These are phyloP conservation scores for Aristolochia contorta DNA, from an alignment of 164 flowering plant genomes.

Conservation along the genomic window DNA sequence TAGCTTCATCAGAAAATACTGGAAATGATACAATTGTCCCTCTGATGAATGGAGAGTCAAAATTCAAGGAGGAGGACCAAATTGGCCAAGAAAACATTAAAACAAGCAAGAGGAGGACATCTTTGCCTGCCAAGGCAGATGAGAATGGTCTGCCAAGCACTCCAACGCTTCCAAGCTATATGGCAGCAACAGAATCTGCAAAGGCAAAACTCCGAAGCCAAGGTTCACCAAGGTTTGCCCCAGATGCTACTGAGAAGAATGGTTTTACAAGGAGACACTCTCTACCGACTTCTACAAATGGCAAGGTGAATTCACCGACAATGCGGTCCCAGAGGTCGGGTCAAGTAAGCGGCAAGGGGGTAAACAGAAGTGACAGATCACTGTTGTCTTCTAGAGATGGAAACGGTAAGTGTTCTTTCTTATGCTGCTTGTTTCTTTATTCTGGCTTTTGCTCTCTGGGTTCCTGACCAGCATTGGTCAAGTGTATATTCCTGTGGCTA, in stretches of 20 bases:
- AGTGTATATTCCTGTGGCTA: too few species aligned
- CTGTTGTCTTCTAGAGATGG: conserved; percentile 49
- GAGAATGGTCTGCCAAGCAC: conserved; percentile 56
- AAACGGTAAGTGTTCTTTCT: conserved; percentile 31
- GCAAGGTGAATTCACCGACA: conserved; percentile 42
- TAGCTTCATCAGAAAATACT: conserved; percentile 25
- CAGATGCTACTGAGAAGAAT: conserved; percentile 40
- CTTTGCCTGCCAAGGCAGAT: conserved; percentile 59
- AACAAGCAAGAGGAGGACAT: conserved; percentile 35
- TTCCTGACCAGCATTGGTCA: too few species aligned
- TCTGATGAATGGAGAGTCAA: conserved; percentile 25
- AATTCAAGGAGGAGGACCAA: conserved; percentile 45
- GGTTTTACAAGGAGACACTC: conserved; percentile 52
- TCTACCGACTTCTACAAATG: conserved; percentile 47
- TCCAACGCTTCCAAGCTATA: conserved; percentile 81
- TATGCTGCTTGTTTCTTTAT: neutral
- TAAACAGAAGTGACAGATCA: conserved; percentile 35
- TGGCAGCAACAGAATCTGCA: conserved; percentile 78
- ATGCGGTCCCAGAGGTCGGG: conserved; percentile 38
- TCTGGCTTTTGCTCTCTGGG: neutral
- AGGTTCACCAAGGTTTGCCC: conserved; percentile 42
- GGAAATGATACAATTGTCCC: conserved; percentile 29
- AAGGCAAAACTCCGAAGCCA: conserved; percentile 67
- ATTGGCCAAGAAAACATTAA: conserved; percentile 36
- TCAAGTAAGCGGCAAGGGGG: conserved; percentile 31